phyloP scores from a whole-genome alignment of 208 protist species.

The Wallacemonas sp. region DNA sequence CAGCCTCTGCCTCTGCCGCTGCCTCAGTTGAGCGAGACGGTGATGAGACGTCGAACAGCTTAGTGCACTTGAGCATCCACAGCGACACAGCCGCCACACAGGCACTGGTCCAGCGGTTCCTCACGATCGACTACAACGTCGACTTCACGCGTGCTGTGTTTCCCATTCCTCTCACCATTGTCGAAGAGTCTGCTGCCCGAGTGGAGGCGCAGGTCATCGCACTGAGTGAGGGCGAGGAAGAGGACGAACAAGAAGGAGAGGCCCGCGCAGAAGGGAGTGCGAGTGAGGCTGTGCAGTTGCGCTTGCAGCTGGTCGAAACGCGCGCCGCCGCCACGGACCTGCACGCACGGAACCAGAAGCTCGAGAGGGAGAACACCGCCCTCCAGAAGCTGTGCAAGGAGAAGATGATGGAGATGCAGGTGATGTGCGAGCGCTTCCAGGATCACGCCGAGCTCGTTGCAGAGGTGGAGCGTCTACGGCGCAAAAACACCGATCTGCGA shows the following conservation, averaged over 20 bases:
- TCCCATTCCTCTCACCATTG: conserved; percentile 51
- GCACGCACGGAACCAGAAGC: conserved; percentile 52
- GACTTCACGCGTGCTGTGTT: conserved; percentile 89
- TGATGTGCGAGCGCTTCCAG: conserved; percentile 76
- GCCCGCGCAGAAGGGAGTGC: background rate
- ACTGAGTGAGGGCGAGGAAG: conserved; percentile 9
- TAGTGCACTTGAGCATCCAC: conserved; percentile 37
- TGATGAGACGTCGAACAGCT: conserved; percentile 14
- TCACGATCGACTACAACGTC: conserved; percentile 86
- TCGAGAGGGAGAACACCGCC: conserved; percentile 63
- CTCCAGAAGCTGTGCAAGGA: conserved; percentile 64
- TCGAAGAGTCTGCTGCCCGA: background rate
- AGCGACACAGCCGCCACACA: conserved; percentile 31
- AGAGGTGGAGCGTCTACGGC: conserved; percentile 48
- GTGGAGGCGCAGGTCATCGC: conserved; percentile 1
- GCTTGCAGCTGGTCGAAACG: conserved; percentile 22
- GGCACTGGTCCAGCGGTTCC: conserved; percentile 55
- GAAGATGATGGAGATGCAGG: conserved; percentile 88
- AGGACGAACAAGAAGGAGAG: background rate
- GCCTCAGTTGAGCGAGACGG: too few species aligned
- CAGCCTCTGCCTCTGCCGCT: too few species aligned
- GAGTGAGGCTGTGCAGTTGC: conserved; percentile 1
- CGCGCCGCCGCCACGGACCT: conserved; percentile 13
- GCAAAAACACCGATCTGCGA: conserved; percentile 50
- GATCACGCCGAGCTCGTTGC: conserved; percentile 34